phyloP scores from a whole-genome alignment of 257 asterid species.

The Primulina eburnea region DNA sequence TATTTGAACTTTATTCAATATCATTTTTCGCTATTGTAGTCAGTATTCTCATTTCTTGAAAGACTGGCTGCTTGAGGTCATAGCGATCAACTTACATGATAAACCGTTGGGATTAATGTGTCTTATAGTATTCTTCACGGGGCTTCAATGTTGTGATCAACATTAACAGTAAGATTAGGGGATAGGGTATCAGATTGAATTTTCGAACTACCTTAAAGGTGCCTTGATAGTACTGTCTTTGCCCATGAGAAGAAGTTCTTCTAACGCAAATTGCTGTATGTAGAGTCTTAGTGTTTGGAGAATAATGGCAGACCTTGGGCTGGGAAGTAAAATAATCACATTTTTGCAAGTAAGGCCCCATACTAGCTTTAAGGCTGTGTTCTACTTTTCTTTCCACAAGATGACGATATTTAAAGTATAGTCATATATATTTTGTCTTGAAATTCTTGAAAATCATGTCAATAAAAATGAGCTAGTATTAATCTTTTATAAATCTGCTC shows the following conservation, averaged over 20 bases:
- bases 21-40: conserved; percentile 12
- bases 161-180: not conserved
- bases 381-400: too few relatives aligned
- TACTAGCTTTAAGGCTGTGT: too few relatives aligned
- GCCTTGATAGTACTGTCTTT: not conserved
- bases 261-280: not conserved
- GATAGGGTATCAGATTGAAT: not conserved
- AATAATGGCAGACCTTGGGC: too few relatives aligned
- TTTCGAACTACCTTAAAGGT: not conserved
- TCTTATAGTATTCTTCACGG: not conserved
- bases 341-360: too few relatives aligned
- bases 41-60: conserved; percentile 1
- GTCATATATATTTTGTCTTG: not conserved
- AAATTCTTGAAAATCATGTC: not conserved
- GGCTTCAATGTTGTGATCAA: not conserved
- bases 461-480: not conserved
- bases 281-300: not conserved
- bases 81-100: not conserved
- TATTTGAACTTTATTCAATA: conserved; percentile 1
- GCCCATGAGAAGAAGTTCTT: not conserved
- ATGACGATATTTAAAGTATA: not conserved
- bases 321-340: too few relatives aligned
- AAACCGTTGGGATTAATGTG: conserved; percentile 13
- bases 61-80: not conserved
- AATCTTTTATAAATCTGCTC: not conserved